Evolutionary conservation across 2,329 filamentous ascomycete genomes (phyloP), one percentile per base, ranked within the genome.

Genomic region (Scedosporium aurantiacum): DNA sequence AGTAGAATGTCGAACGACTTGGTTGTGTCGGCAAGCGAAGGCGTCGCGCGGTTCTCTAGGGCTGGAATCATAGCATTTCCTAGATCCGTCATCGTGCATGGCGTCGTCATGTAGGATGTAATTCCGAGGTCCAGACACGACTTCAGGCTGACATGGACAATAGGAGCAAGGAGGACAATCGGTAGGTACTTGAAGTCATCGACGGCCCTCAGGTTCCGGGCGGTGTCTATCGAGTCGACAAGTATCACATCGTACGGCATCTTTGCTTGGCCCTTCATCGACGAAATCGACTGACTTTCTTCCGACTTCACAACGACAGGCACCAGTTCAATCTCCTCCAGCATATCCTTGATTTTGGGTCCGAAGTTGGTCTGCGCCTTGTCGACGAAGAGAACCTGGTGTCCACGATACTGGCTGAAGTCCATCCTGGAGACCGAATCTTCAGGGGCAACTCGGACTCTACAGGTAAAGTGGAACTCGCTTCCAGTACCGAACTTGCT

Each of bases 61-160:
- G 94, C 94, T 5, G 94, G 94, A 18, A 97, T 89, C 83, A 99
- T 92, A 66, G 92, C 93, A 69, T 97, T 97, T 63, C 91, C 92
- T 63, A 99, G 79, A 73, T 99, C 94, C 65, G 97, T 96, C 4
- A 93, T 85, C 69, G 93, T 83, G 75, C 94, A 97, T 7, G 94
- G 94, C 16, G 91, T 96, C 1, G 94, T 97, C 91, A 97, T 97
- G 74, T 97, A 97, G 58, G 92, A 97, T n/a, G 92, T 95, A 67
- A 99, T 96, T 65, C 94, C 93, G 65, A 97, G 82, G 72, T 97
- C 94, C 63, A 97, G 78, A 63, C 93, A 94, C 2, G 91, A 94
- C 77, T 96, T 96, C 67, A 99, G 81, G 72, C 87, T 95, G 66
- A 97, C 91, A 64, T 92, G 90, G 12, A 97, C 91, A 41, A 91